Evolutionary conservation across 805 yeast species (phyloP), one percentile per base, ranked within the genome.

Genomic region (Grigorovia humatica): DNA sequence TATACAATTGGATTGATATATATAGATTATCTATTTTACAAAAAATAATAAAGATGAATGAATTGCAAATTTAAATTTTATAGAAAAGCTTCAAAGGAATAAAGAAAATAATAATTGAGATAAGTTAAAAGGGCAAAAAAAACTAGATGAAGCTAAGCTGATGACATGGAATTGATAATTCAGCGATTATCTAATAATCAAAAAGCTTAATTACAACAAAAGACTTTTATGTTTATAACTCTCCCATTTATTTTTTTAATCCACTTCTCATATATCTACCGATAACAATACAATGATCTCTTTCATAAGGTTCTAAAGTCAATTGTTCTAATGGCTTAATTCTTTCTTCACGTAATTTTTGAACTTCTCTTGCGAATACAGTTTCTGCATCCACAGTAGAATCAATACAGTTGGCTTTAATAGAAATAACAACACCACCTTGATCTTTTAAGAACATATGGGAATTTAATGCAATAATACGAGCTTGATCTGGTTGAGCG

Each of bases 401-500:
- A 76, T 93, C 99, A 72, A 93, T 93, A 88, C 99, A 93, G 89
- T 93, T 93, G 66, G 99, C 99, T 82, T 93, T 93, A 76, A 93
- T 93, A 66, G 98, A 91, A 69, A 93, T 93, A 59, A 93, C 93
- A 61, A 93, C 99, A 70, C 96, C 96, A 75, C 99, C 99, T 74
- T 85, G 89, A 74, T 93, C 97, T 75, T 93, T 93, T 71, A 93
- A 81, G 85, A 93, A 93, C 81, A 91, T 79, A 74, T 93, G 99
- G 53, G 98, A 84, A 82, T 93, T 93, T 71, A 93, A 82, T 50
- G 98, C 99, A 72, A 93, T 91, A 70, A 93, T 93, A 85, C 99
- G 95, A 63, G 99, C 99, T 79, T 93, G 99, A 77, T 93, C 99
- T 45, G 99, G 99, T 79, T 93, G 99, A 60, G 99, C 99, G 71